Percentiles rank a stretch among this genome's conserved stretches.
Conservation (phyloP, 805 yeast species). For the Yueomyces sinensis region DNA sequence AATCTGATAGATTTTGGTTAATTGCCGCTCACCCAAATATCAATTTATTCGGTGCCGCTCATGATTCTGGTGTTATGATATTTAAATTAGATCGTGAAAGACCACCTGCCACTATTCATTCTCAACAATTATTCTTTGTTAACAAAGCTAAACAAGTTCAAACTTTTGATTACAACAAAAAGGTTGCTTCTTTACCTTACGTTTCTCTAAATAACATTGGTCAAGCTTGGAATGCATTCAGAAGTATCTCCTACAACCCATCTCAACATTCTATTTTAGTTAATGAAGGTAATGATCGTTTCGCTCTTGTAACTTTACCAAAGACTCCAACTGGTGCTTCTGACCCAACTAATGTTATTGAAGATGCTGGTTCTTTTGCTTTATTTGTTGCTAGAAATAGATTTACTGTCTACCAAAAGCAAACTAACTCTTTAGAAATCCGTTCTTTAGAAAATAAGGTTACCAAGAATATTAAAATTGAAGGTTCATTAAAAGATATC, state of each 20-base stretch:
- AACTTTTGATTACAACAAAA: constrained; percentile 53
- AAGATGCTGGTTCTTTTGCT: constrained; percentile 77
- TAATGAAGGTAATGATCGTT: constrained; percentile 53
- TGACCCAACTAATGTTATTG: constrained; percentile 70
- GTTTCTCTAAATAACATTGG: constrained; percentile 77
- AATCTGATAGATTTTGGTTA: constrained; percentile 89
- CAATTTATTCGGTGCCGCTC: constrained; percentile 91
- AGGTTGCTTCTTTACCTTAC: constrained; percentile 61
- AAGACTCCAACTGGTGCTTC: constrained; percentile 86
- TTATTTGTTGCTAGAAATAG: constrained; percentile 90
- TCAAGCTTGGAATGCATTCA: constrained; percentile 72
- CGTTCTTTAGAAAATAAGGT: constrained; percentile 70
- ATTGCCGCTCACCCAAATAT: constrained; percentile 79
- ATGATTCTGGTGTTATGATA: constrained; percentile 95
- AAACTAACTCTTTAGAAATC: constrained; percentile 57
- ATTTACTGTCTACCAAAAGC: constrained; percentile 66
- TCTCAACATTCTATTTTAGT: constrained; percentile 79
- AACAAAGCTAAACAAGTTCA: constrained; percentile 82
- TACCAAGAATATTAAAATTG: constrained; percentile 70
- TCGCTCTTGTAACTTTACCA: constrained; percentile 67
- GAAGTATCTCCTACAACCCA: constrained; percentile 81
- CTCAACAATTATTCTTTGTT: constrained; percentile 61
- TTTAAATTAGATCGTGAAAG: constrained; percentile 96
- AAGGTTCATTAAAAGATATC: constrained; percentile 55
- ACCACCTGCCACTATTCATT: constrained; percentile 58